phyloP scores from a whole-genome alignment of 2,329 filamentous ascomycete species.

The Trichoderma afroharzianum region DNA sequence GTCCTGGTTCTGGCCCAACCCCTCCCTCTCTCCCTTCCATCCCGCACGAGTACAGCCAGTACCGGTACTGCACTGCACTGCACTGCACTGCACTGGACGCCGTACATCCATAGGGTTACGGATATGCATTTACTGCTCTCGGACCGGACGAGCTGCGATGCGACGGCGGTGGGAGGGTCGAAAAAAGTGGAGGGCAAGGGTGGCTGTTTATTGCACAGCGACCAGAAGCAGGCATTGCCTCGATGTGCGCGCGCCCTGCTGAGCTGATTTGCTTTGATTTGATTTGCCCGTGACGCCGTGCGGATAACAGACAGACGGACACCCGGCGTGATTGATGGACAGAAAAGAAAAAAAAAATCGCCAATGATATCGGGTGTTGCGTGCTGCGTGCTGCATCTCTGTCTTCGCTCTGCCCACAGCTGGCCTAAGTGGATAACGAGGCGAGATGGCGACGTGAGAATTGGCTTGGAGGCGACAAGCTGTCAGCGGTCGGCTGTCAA shows the following conservation, averaged over 20 bases:
- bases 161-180: conserved; percentile 6
- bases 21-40: neutral
- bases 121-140: neutral
- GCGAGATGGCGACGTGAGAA: neutral
- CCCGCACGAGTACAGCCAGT: neutral
- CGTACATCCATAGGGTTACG: neutral
- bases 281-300: neutral
- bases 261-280: neutral
- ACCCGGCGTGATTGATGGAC: neutral
- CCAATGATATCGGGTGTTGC: neutral
- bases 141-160: neutral
- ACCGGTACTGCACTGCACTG: neutral
- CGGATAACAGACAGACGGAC: neutral
- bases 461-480: neutral
- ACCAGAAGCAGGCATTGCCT: neutral
- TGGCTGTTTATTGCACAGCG: neutral
- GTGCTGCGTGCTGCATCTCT: neutral
- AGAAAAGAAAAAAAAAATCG: neutral
- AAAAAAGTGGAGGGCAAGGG: neutral
- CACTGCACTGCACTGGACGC: neutral
- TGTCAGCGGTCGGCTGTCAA: neutral
- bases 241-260: neutral
- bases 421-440: neutral
- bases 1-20: neutral
- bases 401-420: neutral